Base-by-base conservation (phyloP, 805 yeast species). In the Yarrowia bubula region DNA sequence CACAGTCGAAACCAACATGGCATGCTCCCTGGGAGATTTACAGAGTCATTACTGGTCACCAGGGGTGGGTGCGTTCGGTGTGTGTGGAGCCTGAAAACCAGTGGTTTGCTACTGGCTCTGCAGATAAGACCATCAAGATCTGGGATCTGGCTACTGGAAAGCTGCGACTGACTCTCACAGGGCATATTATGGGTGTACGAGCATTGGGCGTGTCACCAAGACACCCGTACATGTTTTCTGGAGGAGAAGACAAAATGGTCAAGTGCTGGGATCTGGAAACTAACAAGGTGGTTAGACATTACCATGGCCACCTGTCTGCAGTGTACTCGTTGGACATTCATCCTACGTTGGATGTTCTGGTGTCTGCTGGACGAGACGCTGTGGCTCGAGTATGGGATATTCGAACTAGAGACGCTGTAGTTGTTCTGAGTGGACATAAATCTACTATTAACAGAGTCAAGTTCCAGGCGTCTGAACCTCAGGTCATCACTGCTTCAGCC, bases 241-340 rank as follows among this genome's bases (percentile, higher is more conserved):
- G 95, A 28, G 89, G 97, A 48, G 98, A 95, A 73, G 99, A 95
- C 74, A 92, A 92, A 74, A 81, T 92, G 31, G 90, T 92, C 9
- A 85, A 90, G 73, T 92, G 98, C 75, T 95, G 98, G 98, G 99
- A 95, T 78, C 80, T 95, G 69, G 98, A 93, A 74, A 84, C 86
- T 71, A 90, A 92, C 70, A 84, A 84, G 69, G 85, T 90, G 1
- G 83, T 92, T 4, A 79, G 98, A 65, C 91, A 92, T 70, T 95
- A 90, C 75, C 96, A 92, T 76, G 99, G 99, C 3, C 99, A 95
- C 77, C 79, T 90, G 31, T 90, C 96, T 35, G 96, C 96, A 4
- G 90, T 95, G 1, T 91, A 90, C 71, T 81, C 96, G 0, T 80
- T 92, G 47, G 93, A 86, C 66, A 73, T 92, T 14, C 98, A 93